A percentile compares a stretch with the other conserved stretches of the same genome.
phyloP scores from a whole-genome alignment of 2,329 filamentous ascomycete genomes.

The Metarhizium guizhouense region DNA sequence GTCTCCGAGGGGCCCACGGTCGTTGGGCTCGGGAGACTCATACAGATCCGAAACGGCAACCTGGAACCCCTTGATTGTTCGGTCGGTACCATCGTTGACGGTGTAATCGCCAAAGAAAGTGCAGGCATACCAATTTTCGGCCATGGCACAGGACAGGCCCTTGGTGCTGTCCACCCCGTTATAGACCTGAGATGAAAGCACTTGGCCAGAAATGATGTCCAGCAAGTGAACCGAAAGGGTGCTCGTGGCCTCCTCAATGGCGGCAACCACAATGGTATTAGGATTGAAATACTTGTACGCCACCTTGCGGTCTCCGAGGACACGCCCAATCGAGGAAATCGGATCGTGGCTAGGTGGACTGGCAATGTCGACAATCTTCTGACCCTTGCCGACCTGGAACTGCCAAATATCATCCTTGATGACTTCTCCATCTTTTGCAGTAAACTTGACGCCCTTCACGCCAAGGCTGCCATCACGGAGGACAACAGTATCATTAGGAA shows the following conservation, averaged over 20 bases:
- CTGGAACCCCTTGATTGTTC: constrained; percentile 71
- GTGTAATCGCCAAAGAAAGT: constrained; percentile 60
- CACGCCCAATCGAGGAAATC: constrained; percentile 88
- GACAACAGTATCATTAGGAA: constrained; percentile 46
- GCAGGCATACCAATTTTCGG: constrained; percentile 95
- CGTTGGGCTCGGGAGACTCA: constrained; percentile 74
- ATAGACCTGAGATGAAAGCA: constrained; percentile 65
- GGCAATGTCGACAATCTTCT: constrained; percentile 61
- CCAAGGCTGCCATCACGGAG: constrained; percentile 38
- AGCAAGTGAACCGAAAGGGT: constrained; percentile 68
- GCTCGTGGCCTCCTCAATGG: constrained; percentile 48
- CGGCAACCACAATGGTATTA: constrained; percentile 70
- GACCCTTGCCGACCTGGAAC: constrained; percentile 56
- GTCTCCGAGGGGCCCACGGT: constrained; percentile 69
- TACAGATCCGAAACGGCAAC: constrained; percentile 82
- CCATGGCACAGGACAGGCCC: constrained; percentile 66
- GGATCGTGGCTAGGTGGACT: constrained; percentile 69
- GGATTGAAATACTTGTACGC: constrained; percentile 96
- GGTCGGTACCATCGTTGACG: constrained; percentile 43
- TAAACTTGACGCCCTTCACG: constrained; percentile 47
- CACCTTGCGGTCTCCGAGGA: constrained; percentile 85
- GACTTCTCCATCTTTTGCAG: constrained; percentile 30
- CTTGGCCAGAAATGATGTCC: constrained; percentile 75
- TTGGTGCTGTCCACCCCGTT: constrained; percentile 64
- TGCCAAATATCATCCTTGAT: constrained; percentile 56